Conservation (phyloP, 2,329 filamentous ascomycete genomes). For the Diaporthe citriasiana region DNA sequence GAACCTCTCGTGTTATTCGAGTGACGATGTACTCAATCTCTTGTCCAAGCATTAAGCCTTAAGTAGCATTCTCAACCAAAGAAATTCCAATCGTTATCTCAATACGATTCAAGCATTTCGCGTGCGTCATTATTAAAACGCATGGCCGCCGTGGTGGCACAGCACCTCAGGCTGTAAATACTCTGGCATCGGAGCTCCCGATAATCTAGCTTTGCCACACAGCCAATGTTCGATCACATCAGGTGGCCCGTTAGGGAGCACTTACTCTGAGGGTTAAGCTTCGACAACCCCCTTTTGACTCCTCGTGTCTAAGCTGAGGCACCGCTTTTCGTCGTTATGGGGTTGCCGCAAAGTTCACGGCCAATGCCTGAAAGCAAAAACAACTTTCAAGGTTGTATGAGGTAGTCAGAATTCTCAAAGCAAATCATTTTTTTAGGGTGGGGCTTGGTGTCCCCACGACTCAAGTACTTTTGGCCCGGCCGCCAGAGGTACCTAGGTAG, state of each 20-base stretch:
- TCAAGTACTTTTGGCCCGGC: background rate
- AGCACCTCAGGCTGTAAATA: background rate
- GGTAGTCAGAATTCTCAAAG: background rate
- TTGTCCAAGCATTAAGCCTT: background rate
- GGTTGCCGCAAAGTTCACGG: background rate
- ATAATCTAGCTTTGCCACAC: background rate
- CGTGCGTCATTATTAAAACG: background rate
- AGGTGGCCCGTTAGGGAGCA: background rate
- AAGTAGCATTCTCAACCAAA: background rate
- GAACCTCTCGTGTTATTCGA: background rate
- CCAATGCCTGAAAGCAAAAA: background rate
- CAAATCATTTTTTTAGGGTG: background rate
- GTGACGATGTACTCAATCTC: background rate
- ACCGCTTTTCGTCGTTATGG: background rate
- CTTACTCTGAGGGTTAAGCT: background rate
- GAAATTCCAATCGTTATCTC: slow-evolving; percentile 2
- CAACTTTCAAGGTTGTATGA: background rate
- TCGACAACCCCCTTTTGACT: background rate
- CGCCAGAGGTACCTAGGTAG: background rate
- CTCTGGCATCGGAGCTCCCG: background rate
- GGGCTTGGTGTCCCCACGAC: background rate
- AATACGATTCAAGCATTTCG: background rate
- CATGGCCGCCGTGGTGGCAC: background rate
- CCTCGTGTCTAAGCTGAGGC: background rate
- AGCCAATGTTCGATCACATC: background rate